These are phyloP conservation scores for Digitaria exilis DNA, from an alignment of 202 grass and related monocot genomes.

Conservation along the genomic window DNA sequence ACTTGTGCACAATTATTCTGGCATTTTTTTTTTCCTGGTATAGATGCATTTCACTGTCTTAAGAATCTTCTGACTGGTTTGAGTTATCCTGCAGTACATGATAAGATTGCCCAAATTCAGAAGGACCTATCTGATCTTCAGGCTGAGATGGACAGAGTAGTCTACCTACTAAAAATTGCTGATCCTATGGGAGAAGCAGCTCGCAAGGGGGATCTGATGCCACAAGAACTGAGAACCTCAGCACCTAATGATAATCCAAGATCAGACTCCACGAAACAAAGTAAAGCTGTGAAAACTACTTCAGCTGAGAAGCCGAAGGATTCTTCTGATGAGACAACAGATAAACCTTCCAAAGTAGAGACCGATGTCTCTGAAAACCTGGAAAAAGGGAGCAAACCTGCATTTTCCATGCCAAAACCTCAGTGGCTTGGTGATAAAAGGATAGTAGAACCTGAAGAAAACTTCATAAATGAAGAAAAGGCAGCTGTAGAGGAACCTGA, in stretches of 20 bases:
- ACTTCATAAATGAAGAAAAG: conserved; percentile 52
- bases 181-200: conserved; percentile 91
- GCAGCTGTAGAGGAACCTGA: conserved; percentile 60
- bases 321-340: conserved; percentile 35
- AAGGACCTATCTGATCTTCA: conserved; percentile 82
- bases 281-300: conserved; percentile 26
- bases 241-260: conserved; percentile 33
- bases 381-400: conserved; percentile 52
- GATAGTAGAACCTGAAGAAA: conserved; percentile 54
- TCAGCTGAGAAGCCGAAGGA: conserved; percentile 38
- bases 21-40: neutral
- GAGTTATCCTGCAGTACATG: conserved; percentile 63
- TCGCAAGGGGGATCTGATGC: conserved; percentile 67
- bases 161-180: conserved; percentile 91
- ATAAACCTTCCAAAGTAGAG: conserved; percentile 32
- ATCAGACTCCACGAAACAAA: conserved; percentile 41
- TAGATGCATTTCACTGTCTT: conserved; percentile 10
- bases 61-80: conserved; percentile 20
- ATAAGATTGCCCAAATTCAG: conserved; percentile 66
- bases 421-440: conserved; percentile 94
- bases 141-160: conserved; percentile 72
- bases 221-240: conserved; percentile 29
- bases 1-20: neutral
- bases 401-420: conserved; percentile 63
- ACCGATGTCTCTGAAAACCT: conserved; percentile 33